phyloP scores from a whole-genome alignment of 1,139 yeast genomes.

The Debaryomyces singareniensis region DNA sequence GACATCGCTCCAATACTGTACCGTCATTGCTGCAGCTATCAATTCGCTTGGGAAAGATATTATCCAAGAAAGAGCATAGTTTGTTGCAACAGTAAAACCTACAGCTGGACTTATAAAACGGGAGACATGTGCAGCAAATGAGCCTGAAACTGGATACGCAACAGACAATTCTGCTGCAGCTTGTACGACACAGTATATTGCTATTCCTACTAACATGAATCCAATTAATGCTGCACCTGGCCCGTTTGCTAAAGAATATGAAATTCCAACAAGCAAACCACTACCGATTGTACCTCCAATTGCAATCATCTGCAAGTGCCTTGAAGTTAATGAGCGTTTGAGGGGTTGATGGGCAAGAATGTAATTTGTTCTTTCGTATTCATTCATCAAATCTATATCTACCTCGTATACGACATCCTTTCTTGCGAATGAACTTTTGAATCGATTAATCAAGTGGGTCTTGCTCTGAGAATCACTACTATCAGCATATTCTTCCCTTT shows the following conservation, averaged over 20 bases:
- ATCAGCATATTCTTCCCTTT: too few relatives aligned
- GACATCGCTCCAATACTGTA: slow-evolving; percentile 15
- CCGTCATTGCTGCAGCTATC: slow-evolving; percentile 16
- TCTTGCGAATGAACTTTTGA: too few relatives aligned
- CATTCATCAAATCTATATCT: too few relatives aligned
- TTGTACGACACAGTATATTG: slow-evolving; percentile 37
- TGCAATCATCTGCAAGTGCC: slow-evolving; percentile 45
- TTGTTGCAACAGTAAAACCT: slow-evolving; percentile 22
- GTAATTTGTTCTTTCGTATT: too few relatives aligned
- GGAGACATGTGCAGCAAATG: slow-evolving; percentile 15
- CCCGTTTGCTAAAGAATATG: slow-evolving; percentile 18
- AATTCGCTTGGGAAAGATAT: slow-evolving; percentile 19
- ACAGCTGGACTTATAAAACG: slow-evolving; percentile 17
- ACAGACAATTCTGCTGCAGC: slow-evolving; percentile 19
- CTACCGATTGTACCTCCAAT: slow-evolving; percentile 41
- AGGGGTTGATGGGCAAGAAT: too few relatives aligned
- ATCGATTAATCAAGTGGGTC: too few relatives aligned
- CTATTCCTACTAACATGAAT: slow-evolving; percentile 14
- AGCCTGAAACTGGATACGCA: slow-evolving; percentile 16
- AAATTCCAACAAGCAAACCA: slow-evolving; percentile 19
- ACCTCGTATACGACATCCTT: too few relatives aligned
- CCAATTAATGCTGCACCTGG: slow-evolving; percentile 36
- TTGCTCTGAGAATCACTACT: too few relatives aligned
- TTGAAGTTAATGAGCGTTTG: slow-evolving; percentile 23
- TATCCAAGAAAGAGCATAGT: slow-evolving; percentile 39